Conservation (phyloP, 306 rosid genomes). For the Hippophae tibetana region DNA sequence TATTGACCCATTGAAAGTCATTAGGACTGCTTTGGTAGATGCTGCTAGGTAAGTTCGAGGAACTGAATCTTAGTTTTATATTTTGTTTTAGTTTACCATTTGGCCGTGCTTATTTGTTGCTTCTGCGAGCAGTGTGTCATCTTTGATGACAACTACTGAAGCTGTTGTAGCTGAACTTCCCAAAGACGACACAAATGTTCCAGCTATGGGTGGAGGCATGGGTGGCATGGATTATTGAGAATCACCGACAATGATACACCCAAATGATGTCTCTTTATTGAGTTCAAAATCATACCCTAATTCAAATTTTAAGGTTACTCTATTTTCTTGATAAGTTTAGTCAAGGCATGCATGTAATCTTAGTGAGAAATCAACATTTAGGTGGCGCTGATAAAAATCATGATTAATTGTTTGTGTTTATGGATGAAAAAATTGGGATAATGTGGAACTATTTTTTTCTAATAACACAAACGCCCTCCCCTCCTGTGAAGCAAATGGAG, state of each 20-base stretch:
- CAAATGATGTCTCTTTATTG: background rate
- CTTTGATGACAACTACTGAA: constrained; percentile 94
- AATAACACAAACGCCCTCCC: too few species aligned
- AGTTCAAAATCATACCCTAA: constrained; percentile 2
- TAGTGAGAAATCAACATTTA: constrained; percentile 30
- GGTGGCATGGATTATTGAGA: constrained; percentile 61
- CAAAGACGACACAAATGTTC: constrained; percentile 53
- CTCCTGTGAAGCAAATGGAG: too few species aligned
- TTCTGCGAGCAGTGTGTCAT: constrained; percentile 64
- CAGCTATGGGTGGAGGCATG: constrained; percentile 55
- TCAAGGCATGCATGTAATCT: constrained; percentile 36
- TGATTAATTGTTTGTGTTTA: too few species aligned
- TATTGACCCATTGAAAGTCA: constrained; percentile 90
- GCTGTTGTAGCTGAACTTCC: constrained; percentile 80
- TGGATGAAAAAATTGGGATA: too few species aligned
- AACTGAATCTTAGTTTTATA: background rate
- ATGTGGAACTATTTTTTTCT: too few species aligned
- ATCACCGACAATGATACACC: background rate
- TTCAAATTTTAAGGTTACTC: background rate
- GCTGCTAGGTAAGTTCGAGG: constrained; percentile 64
- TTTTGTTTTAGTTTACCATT: background rate
- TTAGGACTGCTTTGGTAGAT: constrained; percentile 88
- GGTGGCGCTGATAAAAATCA: constrained; percentile 19
- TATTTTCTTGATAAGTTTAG: constrained; percentile 10
- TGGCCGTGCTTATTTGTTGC: background rate